These are phyloP conservation scores for Nakaseomyces kungkrabaensis DNA, from an alignment of 1,139 yeast genomes.

Conservation along the genomic window DNA sequence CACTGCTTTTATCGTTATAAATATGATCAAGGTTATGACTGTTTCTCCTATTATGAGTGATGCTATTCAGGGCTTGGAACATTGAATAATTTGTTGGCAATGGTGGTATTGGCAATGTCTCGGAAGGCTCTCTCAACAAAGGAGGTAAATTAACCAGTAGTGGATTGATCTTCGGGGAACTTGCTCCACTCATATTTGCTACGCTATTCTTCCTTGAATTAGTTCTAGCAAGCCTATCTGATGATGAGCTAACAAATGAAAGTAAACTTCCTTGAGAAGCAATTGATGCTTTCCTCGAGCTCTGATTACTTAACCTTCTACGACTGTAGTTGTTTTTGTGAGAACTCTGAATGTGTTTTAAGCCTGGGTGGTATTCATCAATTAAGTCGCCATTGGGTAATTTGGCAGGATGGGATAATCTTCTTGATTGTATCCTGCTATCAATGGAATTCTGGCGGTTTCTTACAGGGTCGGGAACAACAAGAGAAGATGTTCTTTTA, in stretches of 20 bases:
- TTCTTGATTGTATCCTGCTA: background rate
- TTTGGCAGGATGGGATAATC: conserved; percentile 2
- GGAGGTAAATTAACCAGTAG: conserved; percentile 35
- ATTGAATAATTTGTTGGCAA: background rate
- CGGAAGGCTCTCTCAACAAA: conserved; percentile 31
- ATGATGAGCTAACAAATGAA: conserved; percentile 26
- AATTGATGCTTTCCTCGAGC: conserved; percentile 15
- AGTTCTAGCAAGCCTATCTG: conserved; percentile 17
- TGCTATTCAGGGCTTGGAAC: background rate
- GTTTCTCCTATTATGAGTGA: conserved; percentile 6
- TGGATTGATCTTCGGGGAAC: conserved; percentile 7
- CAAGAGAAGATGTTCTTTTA: conserved; percentile 14
- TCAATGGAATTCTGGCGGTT: background rate
- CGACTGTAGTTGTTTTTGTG: background rate
- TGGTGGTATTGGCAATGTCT: conserved; percentile 13
- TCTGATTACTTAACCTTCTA: background rate
- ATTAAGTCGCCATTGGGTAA: conserved; percentile 1
- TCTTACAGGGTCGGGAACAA: conserved; percentile 4
- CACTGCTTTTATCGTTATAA: conserved; percentile 14
- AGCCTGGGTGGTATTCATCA: conserved; percentile 1
- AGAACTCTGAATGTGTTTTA: background rate
- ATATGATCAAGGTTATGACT: conserved; percentile 11
- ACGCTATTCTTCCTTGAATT: conserved; percentile 10
- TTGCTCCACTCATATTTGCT: conserved; percentile 4
- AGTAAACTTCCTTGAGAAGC: conserved; percentile 25